Evolutionary conservation across 2,329 filamentous ascomycete genomes (phyloP), one percentile per base, ranked within the genome.

Genomic region (Colletotrichum costaricense): DNA sequence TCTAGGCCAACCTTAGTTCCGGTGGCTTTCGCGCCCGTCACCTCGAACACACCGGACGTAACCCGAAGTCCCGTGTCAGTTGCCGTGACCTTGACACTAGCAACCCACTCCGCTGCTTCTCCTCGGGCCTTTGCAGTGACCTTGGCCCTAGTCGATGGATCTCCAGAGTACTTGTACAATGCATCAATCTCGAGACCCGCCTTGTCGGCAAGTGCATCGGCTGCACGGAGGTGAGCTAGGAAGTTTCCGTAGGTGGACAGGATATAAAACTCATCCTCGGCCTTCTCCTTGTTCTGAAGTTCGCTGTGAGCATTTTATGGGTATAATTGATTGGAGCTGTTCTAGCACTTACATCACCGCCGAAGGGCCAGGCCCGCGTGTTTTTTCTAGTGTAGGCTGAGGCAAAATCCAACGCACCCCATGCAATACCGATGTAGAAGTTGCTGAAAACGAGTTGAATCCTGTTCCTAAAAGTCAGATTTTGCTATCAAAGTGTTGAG

Each of bases 371-470:
- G 0, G 91, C 83, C 1, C 91, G 86, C 0, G 91, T 93, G 26
- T 81, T 82, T 28, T 85, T 86, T 2, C 80, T 81, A 0, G 91
- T 93, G 74, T 92, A 93, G 30, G 85, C 84, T 0, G 86, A 80
- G 1, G 89, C 90, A 56, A 85, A 86, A 8, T 87, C 82, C 0
- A 93, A 82, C 0, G 90, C 88, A 0, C 91, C 90, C 56, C 87
- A 84, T 0, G 90, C 88, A 73, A 92, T 92, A 2, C 90, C 90
- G 1, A 92, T 82, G 78, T 93, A 92, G 77, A 93, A 90, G 78
- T 92, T 92, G 77, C 85, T 86, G 80, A 93, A 93, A n/a, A 91
- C 88, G 0, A 92, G 85, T 78, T 93, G 90, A 72, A 92, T 91
- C 0, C 85, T 88, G 38, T 1, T n/a, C 2, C 5, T 35, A 12